Conservation (phyloP, 129 eudicot species). For the Artemisia annua region DNA sequence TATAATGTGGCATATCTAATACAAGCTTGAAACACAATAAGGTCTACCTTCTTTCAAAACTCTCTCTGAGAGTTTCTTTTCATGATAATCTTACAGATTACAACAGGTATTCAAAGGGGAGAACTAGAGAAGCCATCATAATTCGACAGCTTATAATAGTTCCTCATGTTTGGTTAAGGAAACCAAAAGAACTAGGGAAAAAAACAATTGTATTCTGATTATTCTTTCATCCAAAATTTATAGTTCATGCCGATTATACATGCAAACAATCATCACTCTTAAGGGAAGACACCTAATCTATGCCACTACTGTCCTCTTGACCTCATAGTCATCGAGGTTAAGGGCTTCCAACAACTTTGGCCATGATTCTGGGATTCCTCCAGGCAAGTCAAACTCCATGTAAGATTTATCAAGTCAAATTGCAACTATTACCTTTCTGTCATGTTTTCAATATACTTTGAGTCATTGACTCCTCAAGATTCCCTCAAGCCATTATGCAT, state of each 20-base stretch:
- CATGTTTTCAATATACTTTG: neutral
- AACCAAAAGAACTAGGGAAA: constrained; percentile 1
- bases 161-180: constrained; percentile 36
- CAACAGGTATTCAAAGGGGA: constrained; percentile 18
- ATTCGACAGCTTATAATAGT: constrained; percentile 18
- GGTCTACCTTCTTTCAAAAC: neutral
- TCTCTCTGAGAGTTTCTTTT: neutral
- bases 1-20: neutral
- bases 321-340: constrained; percentile 80
- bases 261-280: constrained; percentile 41
- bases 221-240: constrained; percentile 59
- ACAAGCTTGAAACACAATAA: neutral
- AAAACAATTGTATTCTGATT: constrained; percentile 21
- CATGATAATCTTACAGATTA: constrained; percentile 31
- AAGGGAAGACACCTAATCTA: constrained; percentile 28
- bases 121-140: constrained; percentile 28
- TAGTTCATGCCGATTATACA: constrained; percentile 43
- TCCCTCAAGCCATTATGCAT: constrained; percentile 5
- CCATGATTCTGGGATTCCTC: constrained; percentile 97
- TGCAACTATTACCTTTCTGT: neutral
- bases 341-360: constrained; percentile 89
- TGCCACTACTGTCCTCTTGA: constrained; percentile 66
- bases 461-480: neutral
- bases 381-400: constrained; percentile 86
- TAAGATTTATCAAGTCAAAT: neutral